Percentiles rank a stretch among this genome's conserved stretches.
These are phyloP conservation scores for Wickerhamomyces alni DNA, from an alignment of 805 yeast species.

Conservation along the genomic window DNA sequence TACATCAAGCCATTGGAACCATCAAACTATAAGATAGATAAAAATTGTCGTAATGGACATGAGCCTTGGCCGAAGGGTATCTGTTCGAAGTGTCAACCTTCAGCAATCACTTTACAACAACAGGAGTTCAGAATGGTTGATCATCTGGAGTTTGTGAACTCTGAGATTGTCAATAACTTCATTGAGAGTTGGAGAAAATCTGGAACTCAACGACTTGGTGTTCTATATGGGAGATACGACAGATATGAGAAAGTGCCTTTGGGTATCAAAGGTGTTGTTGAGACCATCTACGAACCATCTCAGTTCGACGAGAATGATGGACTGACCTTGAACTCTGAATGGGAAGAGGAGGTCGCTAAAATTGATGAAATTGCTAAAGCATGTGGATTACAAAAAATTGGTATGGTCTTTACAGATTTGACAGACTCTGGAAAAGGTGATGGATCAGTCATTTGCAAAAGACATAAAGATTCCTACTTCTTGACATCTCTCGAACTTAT, in stretches of 20 bases:
- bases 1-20: conserved; percentile 77
- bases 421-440: conserved; percentile 81
- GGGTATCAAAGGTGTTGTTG: conserved; percentile 91
- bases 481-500: conserved; percentile 80
- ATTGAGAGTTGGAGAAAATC: conserved; percentile 89
- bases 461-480: conserved; percentile 90
- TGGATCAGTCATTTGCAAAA: conserved; percentile 86
- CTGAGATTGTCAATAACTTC: conserved; percentile 69
- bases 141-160: conserved; percentile 84
- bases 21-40: conserved; percentile 60
- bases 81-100: conserved; percentile 95
- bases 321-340: conserved; percentile 49
- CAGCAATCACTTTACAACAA: conserved; percentile 86
- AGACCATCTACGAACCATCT: conserved; percentile 90
- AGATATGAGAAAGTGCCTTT: conserved; percentile 78
- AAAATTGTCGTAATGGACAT: conserved; percentile 72
- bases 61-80: conserved; percentile 93
- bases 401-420: conserved; percentile 84
- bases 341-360: conserved; percentile 41
- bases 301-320: conserved; percentile 88
- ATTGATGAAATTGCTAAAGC: conserved; percentile 48
- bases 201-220: conserved; percentile 83
- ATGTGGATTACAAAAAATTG: conserved; percentile 68
- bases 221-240: conserved; percentile 77
- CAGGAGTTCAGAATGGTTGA: conserved; percentile 95